phyloP scores from a whole-genome alignment of 83 land plant genomes.

The Diphasiastrum complanatum region DNA sequence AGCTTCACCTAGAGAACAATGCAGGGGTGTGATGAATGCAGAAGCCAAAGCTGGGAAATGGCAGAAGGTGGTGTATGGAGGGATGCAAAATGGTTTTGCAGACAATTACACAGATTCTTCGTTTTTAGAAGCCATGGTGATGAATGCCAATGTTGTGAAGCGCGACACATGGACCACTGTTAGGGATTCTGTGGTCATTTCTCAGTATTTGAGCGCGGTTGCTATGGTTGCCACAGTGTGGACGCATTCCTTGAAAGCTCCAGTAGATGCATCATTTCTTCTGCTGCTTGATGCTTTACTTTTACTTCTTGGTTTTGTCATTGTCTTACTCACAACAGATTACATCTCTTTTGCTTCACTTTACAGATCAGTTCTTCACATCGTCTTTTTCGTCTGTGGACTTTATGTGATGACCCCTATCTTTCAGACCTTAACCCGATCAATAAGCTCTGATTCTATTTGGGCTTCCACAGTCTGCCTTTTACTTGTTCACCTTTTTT shows the following conservation, averaged over 20 bases:
- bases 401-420: slow-evolving; percentile 76
- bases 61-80: slow-evolving; percentile 88
- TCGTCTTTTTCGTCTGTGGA: slow-evolving; percentile 67
- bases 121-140: slow-evolving; percentile 83
- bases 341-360: slow-evolving; percentile 45
- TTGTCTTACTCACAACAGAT: slow-evolving; percentile 50
- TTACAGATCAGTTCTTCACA: slow-evolving; percentile 41
- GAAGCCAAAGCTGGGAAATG: no score
- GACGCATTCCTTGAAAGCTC: slow-evolving; percentile 56
- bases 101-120: slow-evolving; percentile 91
- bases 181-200: slow-evolving; percentile 75
- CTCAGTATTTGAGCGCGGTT: slow-evolving; percentile 75
- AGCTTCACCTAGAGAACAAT: no score
- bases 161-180: slow-evolving; percentile 62
- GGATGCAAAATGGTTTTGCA: slow-evolving; percentile 80
- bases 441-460: slow-evolving; percentile 94
- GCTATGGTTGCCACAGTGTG: slow-evolving; percentile 67
- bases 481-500: slow-evolving; percentile 70
- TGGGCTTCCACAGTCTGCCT: slow-evolving; percentile 75
- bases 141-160: slow-evolving; percentile 85
- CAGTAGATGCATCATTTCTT: slow-evolving; percentile 47
- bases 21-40: no score
- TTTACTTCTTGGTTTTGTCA: slow-evolving; percentile 50
- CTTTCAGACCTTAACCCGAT: slow-evolving; percentile 77
- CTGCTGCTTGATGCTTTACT: slow-evolving; percentile 56